These are phyloP conservation scores for Theobroma cacao DNA, from an alignment of 345 rosid species.

Conservation along the genomic window DNA sequence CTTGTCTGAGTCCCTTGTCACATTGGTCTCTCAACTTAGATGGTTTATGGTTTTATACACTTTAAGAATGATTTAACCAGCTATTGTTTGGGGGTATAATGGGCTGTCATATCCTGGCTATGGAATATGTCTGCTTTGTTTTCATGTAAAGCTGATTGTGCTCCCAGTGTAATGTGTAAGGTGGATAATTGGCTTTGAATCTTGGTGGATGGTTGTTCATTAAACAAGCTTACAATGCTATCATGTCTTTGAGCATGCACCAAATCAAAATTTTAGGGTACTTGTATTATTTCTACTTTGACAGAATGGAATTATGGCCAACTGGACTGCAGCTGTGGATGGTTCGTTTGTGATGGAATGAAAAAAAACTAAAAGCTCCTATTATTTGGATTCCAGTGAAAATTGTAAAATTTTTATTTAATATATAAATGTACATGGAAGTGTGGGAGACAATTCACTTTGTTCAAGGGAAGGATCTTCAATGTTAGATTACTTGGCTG, in stretches of 20 bases:
- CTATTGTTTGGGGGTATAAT: neutral
- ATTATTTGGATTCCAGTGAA: neutral
- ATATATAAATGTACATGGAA: neutral
- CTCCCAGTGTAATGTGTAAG: neutral
- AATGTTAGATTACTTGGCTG: neutral
- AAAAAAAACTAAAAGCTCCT: too few species aligned
- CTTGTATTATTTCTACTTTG: neutral
- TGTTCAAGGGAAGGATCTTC: neutral
- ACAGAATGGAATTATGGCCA: neutral
- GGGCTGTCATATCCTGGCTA: neutral
- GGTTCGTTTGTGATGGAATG: neutral
- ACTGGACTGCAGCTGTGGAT: neutral
- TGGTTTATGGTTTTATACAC: neutral
- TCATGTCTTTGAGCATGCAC: neutral
- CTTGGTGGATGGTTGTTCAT: neutral
- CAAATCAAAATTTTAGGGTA: too few species aligned
- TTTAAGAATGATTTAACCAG: neutral
- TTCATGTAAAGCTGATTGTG: neutral
- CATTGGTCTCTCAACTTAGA: neutral
- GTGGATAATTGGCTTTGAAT: neutral
- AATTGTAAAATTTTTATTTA: neutral
- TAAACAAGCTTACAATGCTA: neutral
- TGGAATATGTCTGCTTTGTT: neutral
- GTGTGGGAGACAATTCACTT: neutral
- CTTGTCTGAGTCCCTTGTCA: neutral